Percentiles rank a stretch among this genome's conserved stretches.
phyloP scores from a whole-genome alignment of 108 stramenopile species.

The Pseudonitzschia delicatissima region DNA sequence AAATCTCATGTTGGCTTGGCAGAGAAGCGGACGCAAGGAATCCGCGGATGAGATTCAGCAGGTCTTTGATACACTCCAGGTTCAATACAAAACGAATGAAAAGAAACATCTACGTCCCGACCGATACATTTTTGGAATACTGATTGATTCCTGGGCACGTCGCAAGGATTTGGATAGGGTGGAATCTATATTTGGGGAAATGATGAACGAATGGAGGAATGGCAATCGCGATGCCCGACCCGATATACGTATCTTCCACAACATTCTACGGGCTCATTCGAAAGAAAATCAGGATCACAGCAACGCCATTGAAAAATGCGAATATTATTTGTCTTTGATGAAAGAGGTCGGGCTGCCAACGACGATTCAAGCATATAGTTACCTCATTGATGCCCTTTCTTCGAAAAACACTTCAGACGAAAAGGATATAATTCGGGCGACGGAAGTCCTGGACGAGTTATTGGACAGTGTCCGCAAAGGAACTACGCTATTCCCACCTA shows the following conservation, averaged over 20 bases:
- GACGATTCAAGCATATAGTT: conserved; percentile 11
- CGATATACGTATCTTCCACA: conserved; percentile 26
- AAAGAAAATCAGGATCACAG: background rate
- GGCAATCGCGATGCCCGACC: conserved; percentile 25
- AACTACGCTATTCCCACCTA: background rate
- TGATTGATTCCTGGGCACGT: conserved; percentile 28
- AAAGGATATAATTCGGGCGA: background rate
- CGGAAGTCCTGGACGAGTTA: conserved; percentile 6
- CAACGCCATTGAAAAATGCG: conserved; percentile 22
- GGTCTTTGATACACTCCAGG: conserved; percentile 16
- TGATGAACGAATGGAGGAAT: conserved; percentile 19
- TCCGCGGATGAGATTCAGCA: conserved; percentile 7
- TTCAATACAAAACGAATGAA: conserved; percentile 13
- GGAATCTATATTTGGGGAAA: conserved; percentile 19
- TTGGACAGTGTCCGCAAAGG: conserved; percentile 9
- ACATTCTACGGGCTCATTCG: conserved; percentile 17
- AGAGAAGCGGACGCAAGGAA: conserved; percentile 5
- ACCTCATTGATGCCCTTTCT: conserved; percentile 14
- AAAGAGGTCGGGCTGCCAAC: conserved; percentile 6
- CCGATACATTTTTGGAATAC: conserved; percentile 14
- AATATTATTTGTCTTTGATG: conserved; percentile 19
- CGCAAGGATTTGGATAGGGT: background rate
- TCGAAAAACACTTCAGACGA: background rate
- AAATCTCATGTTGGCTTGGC: conserved; percentile 34
- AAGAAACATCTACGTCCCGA: conserved; percentile 23